Evolutionary conservation across 1,284 basidiomycete genomes (phyloP).

Genomic region (Sanguinoderma infundibulare): DNA sequence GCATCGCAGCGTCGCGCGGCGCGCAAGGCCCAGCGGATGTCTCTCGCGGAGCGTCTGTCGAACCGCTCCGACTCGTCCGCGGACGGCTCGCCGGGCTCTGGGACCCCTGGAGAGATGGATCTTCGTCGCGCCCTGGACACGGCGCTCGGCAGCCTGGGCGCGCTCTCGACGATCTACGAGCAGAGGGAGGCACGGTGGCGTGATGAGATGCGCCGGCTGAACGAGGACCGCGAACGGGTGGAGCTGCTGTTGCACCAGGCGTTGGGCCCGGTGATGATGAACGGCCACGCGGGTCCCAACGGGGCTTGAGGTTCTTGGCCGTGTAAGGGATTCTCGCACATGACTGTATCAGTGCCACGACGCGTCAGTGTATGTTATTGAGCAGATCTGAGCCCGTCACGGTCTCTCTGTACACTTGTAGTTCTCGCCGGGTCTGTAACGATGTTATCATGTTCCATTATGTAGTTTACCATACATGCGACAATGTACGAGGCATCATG

Average conservation of each 20-base stretch:
- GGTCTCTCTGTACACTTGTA: conserved; percentile 7
- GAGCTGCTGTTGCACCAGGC: conserved; percentile 67
- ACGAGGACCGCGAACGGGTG: conserved; percentile 69
- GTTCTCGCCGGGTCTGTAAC: neutral
- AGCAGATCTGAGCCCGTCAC: conserved; percentile 5
- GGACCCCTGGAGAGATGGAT: conserved; percentile 61
- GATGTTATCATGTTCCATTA: neutral
- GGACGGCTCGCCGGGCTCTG: conserved; percentile 58
- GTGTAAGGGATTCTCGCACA: neutral
- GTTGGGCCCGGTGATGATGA: conserved; percentile 45
- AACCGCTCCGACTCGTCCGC: conserved; percentile 44
- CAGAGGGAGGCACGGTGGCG: conserved; percentile 68
- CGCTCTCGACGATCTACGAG: conserved; percentile 66
- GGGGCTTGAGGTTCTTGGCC: conserved; percentile 2
- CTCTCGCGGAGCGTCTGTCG: conserved; percentile 60
- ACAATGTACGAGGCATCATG: neutral
- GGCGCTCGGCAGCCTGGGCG: conserved; percentile 65
- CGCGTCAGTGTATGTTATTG: conserved; percentile 8
- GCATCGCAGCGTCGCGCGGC: conserved; percentile 58
- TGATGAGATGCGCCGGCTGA: conserved; percentile 68
- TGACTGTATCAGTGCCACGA: neutral
- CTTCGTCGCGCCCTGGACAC: conserved; percentile 66
- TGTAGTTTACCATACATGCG: conserved; percentile 4
- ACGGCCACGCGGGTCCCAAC: conserved; percentile 15
- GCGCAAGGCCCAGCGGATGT: conserved; percentile 49